phyloP scores from a whole-genome alignment of 1,139 yeast genomes.

The Yamadazyma oceani region DNA sequence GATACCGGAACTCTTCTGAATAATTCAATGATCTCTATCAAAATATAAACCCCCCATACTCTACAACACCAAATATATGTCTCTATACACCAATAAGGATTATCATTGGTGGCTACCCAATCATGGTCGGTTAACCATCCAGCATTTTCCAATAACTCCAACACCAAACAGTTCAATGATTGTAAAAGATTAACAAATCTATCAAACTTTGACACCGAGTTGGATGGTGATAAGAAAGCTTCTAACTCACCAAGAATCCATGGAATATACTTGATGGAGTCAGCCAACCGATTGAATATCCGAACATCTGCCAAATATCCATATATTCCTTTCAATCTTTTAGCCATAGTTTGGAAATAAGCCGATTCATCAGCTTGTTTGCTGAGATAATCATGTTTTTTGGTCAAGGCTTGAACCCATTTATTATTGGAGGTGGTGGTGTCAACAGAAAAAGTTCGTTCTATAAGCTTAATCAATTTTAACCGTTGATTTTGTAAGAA shows the following conservation, averaged over 20 bases:
- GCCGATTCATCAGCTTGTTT: conserved; percentile 19
- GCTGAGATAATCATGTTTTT: conserved; percentile 30
- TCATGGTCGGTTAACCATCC: conserved; percentile 60
- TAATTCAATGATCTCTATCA: conserved; percentile 47
- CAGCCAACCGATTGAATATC: conserved; percentile 55
- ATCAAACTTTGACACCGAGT: conserved; percentile 29
- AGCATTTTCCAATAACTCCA: conserved; percentile 55
- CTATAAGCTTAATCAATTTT: conserved; percentile 22
- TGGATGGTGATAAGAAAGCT: conserved; percentile 27
- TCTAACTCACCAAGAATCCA: conserved; percentile 45
- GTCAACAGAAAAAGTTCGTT: conserved; percentile 17
- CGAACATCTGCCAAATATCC: conserved; percentile 52
- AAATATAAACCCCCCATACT: conserved; percentile 57
- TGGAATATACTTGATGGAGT: conserved; percentile 50
- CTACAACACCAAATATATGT: conserved; percentile 52
- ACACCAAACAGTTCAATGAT: conserved; percentile 42
- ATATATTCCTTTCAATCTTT: conserved; percentile 37
- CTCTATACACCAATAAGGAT: conserved; percentile 43
- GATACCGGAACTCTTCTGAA: conserved; percentile 40
- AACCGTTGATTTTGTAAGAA: conserved; percentile 31
- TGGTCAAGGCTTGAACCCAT: conserved; percentile 9
- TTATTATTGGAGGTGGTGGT: conserved; percentile 20
- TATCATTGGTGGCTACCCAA: conserved; percentile 49
- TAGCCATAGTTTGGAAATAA: not conserved
- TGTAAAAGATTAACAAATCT: conserved; percentile 41